These are phyloP conservation scores for Penicillium lividum DNA, from an alignment of 495 filamentous ascomycete species.

Conservation along the genomic window DNA sequence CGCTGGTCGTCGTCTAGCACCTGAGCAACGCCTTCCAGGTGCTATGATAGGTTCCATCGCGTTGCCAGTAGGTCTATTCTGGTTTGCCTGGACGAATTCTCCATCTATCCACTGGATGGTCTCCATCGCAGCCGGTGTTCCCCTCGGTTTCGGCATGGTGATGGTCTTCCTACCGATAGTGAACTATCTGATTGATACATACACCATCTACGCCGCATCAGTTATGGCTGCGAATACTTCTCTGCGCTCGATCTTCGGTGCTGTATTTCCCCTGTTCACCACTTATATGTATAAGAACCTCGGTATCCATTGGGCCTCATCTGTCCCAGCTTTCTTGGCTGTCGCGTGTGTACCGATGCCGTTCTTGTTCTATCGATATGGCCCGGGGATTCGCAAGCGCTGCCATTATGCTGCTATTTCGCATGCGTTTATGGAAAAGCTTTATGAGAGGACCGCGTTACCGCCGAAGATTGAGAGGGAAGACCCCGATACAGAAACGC, in stretches of 20 bases:
- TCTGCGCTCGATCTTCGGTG: conserved; percentile 59
- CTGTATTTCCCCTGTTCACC: conserved; percentile 73
- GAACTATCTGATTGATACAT: conserved; percentile 67
- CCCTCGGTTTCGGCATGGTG: conserved; percentile 65
- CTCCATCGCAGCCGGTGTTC: conserved; percentile 54
- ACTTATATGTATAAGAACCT: conserved; percentile 62
- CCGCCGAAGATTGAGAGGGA: background rate
- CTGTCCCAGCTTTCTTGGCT: conserved; percentile 20
- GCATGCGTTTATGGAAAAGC: conserved; percentile 24
- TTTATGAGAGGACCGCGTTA: background rate
- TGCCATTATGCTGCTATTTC: conserved; percentile 69
- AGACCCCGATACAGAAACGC: background rate
- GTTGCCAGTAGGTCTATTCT: conserved; percentile 3
- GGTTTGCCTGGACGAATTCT: conserved; percentile 35
- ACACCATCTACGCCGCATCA: conserved; percentile 68
- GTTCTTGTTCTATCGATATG: conserved; percentile 67
- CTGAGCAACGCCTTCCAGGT: background rate
- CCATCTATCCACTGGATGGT: conserved; percentile 60
- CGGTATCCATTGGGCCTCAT: conserved; percentile 72
- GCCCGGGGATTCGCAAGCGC: conserved; percentile 52
- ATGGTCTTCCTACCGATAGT: conserved; percentile 62
- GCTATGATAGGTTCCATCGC: background rate
- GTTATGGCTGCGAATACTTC: conserved; percentile 67
- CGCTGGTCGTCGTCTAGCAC: conserved; percentile 1
- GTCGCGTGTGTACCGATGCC: conserved; percentile 56